Base-by-base conservation (phyloP, 73 alveolate genomes). In the Blepharisma stoltei region DNA sequence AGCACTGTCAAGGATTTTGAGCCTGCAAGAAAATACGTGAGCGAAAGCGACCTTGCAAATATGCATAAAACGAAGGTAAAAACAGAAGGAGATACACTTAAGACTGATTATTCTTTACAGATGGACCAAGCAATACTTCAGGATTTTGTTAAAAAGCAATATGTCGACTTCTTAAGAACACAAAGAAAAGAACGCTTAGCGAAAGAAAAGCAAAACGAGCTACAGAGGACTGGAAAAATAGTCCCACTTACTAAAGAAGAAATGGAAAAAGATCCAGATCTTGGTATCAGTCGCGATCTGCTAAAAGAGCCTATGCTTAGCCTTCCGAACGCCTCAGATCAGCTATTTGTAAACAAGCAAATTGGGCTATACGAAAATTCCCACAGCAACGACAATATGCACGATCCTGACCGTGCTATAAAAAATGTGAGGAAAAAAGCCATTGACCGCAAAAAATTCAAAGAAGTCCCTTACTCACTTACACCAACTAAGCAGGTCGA, bases 401-500 rank as follows among this genome's bases (percentile, higher is more conserved):
- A 96, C n/a, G 52, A 43, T 21, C 78, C 69, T 8, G 78, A 73
- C 32, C 76, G 49, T 11, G 41, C 47, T 18, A 43, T 48, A 44
- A 70, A 46, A 6, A 55, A 50, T 1, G 88, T 41, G 45, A 60
- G 73, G 14, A 54, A 71, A 54, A 20, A 70, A 70, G 75, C 77
- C 54, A 25, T 85, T 27, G 93, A 88, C 25, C 90, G 88, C 7
- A 85, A 78, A 71, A 84, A 70, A 46, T 78, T 87, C 11, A 78
- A 83, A 25, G 89, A 81, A 73, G 91, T 87, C 91, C 88, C 92
- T 78, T 92, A 70, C 81, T 86, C 92, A 68, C 81, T 84, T 45
- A 92, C 85, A 69, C 99, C 99, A 6, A 90, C 93, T 44, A 94
- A 98, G 2, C 98, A 96, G 84, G 97, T 96, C 46, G 99, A 96